Percentiles rank a stretch among this genome's conserved stretches.
Evolutionary conservation across 176 grass and related monocot species (phyloP).

Genomic region (Phragmites australis): DNA sequence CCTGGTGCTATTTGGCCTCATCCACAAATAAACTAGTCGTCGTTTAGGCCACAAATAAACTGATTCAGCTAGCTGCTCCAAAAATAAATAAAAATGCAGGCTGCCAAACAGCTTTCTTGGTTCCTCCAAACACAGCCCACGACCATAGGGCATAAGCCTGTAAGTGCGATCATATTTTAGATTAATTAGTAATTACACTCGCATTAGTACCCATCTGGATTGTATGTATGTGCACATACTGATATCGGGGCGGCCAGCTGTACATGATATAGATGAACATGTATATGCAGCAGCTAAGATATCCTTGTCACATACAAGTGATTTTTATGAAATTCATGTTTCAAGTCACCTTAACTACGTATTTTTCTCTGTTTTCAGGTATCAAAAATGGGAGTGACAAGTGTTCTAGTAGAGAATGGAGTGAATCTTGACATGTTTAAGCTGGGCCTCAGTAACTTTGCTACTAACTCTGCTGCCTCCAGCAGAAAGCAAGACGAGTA

Average conservation of each 20-base stretch:
- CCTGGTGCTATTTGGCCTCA: not conserved
- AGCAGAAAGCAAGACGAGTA: conserved; percentile 36
- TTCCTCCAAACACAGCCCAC: not conserved
- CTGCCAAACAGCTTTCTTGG: not conserved
- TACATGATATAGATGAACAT: too few species aligned
- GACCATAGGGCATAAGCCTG: not conserved
- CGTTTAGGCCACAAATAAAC: not conserved
- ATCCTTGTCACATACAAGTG: not conserved
- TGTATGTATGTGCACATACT: not conserved
- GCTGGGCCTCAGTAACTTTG: conserved; percentile 75
- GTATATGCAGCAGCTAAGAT: too few species aligned
- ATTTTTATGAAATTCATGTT: not conserved
- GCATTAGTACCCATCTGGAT: not conserved
- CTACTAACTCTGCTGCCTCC: conserved; percentile 34
- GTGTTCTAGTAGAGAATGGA: conserved; percentile 71
- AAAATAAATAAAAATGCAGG: not conserved
- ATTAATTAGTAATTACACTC: not conserved
- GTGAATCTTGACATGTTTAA: conserved; percentile 87
- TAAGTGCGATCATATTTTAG: not conserved
- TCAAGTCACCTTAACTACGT: not conserved
- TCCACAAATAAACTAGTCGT: not conserved
- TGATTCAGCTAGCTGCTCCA: not conserved
- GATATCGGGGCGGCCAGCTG: too few species aligned
- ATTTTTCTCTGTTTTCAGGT: conserved; percentile 48
- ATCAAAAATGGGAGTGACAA: conserved; percentile 84